Evolutionary conservation across 306 rosid genomes (phyloP), one percentile per base, ranked within the genome.

Genomic region (Lathyrus oleraceus): DNA sequence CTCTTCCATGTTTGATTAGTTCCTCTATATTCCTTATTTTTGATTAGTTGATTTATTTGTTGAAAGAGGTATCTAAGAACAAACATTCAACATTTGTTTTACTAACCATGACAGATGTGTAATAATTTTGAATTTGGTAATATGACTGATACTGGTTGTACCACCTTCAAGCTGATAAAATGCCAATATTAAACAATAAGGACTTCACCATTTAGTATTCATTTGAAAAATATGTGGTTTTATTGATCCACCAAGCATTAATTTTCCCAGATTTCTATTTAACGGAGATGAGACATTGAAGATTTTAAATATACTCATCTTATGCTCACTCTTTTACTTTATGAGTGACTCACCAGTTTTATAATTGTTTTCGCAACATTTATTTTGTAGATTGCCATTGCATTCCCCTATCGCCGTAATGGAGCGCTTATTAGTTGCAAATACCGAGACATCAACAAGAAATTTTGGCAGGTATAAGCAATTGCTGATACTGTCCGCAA

Each of bases 401-500:
- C 96, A 52, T 94, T 94, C 85, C 62, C 96, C 28, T 94, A 94
- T 74, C 67, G 70, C 77, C 86, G 86, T 32, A 65, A 82, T 54
- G 85, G 90, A 77, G 40, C 11, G 17, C 85, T 94, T 61, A 64
- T 88, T 63, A 85, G 95, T 83, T 94, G 99, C 96, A 94, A 94
- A 84, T 94, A 91, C 71, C 90, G 99, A 53, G 95, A 94, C 73
- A 70, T 81, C 75, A 69, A 81, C 84, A 94, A 91, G 85, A 71
- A 49, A 40, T 94, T 91, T 88, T 91, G 99, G 97, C 96, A 91
- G 99, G 99, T 94, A 73, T 25, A 61, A 61, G 57, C 77, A 39
- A 47, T 28, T 62, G 60, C 38, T 72, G 57, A 56, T 76, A 5
- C 67, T 62, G 59, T 69, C 21, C 21, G 20, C 73, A 44, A 60